phyloP scores from a whole-genome alignment of 2,329 filamentous ascomycete genomes.

The Aspergillus jensenii region DNA sequence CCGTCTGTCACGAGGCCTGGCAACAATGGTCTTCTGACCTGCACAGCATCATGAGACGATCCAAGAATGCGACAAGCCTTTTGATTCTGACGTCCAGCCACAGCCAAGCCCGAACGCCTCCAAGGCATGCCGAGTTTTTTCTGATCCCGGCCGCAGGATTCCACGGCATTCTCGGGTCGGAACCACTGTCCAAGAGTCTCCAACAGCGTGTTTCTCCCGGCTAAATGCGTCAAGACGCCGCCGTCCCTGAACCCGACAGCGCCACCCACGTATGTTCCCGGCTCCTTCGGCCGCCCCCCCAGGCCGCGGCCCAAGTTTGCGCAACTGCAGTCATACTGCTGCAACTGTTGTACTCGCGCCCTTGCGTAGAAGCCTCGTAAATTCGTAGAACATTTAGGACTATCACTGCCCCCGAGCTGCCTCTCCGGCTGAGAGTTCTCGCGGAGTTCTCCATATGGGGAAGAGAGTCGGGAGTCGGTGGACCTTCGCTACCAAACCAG shows the following conservation, averaged over 20 bases:
- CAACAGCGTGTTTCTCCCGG: not conserved
- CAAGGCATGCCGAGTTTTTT: conserved; percentile 6
- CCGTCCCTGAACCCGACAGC: not conserved
- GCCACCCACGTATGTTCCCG: conserved; percentile 1
- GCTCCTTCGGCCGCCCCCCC: not conserved
- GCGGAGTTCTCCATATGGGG: conserved; percentile 3
- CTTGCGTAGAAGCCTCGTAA: no score
- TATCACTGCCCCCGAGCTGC: no score
- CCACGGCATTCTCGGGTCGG: conserved; percentile 2
- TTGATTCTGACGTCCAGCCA: not conserved
- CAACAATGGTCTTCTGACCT: not conserved
- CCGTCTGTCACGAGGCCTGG: not conserved
- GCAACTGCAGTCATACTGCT: no score
- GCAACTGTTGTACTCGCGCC: no score
- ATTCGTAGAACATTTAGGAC: no score
- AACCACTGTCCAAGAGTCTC: not conserved
- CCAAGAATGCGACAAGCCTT: not conserved
- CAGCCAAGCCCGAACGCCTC: conserved; percentile 7
- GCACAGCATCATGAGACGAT: not conserved
- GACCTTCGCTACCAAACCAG: conserved; percentile 8
- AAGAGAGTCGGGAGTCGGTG: not conserved
- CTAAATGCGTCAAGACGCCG: not conserved
- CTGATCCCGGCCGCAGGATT: conserved; percentile 3
- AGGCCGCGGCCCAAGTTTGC: no score
- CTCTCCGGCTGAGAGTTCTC: not conserved